phyloP scores from a whole-genome alignment of 805 yeast species.

The Torulaspora delbrueckii region DNA sequence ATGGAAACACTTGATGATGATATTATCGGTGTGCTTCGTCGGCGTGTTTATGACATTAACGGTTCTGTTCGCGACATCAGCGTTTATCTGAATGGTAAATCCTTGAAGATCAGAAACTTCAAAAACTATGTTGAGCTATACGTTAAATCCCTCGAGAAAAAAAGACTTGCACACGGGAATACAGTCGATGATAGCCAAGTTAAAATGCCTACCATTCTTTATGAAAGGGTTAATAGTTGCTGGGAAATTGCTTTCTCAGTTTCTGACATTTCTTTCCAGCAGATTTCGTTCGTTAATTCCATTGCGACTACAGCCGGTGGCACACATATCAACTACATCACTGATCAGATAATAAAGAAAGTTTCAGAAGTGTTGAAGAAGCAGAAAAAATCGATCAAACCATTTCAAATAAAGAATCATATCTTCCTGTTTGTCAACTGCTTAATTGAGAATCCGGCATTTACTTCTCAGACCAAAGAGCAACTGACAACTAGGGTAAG shows the following conservation, averaged over 20 bases:
- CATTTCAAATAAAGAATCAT: conserved; percentile 82
- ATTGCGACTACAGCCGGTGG: conserved; percentile 98
- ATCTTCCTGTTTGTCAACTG: conserved; percentile 90
- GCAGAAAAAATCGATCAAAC: conserved; percentile 70
- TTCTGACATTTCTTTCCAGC: conserved; percentile 85
- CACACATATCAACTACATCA: conserved; percentile 81
- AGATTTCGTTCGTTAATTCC: conserved; percentile 94
- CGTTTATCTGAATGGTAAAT: conserved; percentile 72
- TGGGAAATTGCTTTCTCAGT: conserved; percentile 97
- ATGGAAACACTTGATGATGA: conserved; percentile 85
- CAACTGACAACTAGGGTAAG: conserved; percentile 83
- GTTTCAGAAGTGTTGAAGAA: conserved; percentile 69
- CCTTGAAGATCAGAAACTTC: conserved; percentile 66
- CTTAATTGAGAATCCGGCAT: conserved; percentile 92
- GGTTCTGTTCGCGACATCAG: conserved; percentile 85
- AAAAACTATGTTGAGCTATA: conserved; percentile 86
- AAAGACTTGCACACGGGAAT: conserved; percentile 37
- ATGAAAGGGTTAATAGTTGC: conserved; percentile 74
- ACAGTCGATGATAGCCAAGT: conserved; percentile 32
- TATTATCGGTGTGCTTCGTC: conserved; percentile 72
- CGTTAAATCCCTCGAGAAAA: conserved; percentile 64
- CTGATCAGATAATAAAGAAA: conserved; percentile 79
- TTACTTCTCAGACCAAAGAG: conserved; percentile 96
- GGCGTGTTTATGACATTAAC: conserved; percentile 93
- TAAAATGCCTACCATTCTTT: conserved; percentile 58